Evolutionary conservation across 2,329 filamentous ascomycete genomes (phyloP), one percentile per base, ranked within the genome.

Genomic region (Cytospora piceicola): DNA sequence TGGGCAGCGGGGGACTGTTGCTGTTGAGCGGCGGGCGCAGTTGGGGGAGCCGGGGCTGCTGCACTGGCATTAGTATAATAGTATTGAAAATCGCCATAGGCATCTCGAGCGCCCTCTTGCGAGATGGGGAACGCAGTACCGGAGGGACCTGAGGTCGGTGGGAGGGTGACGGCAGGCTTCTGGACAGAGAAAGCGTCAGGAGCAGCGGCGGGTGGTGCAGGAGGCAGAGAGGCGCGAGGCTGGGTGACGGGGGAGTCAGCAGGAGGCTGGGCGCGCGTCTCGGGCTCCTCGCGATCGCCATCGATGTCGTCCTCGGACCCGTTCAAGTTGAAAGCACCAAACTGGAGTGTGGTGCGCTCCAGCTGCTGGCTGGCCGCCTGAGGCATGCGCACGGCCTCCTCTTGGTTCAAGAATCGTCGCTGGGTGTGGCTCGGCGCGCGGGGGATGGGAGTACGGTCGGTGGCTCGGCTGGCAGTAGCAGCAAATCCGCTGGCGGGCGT

Each of bases 301-400:
- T 98, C 95, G 69, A 97, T 92, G 73, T 97, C 94, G 62, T 93
- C 91, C 58, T 94, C 91, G 67, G 86, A 86, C 61, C 89, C 93
- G 75, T 92, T 94, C 73, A 99, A 79, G 74, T 90, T 96, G 83
- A 99, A 92, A 77, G 94, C 96, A 69, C 95, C 95, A 76, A 99
- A 99, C 76, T 98, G 94, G 58, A 99, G 93, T 58, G 94, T 91
- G 70, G 94, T 88, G 72, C 93, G 90, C 76, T 98, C 94, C 32
- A 99, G 91, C 61, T 95, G 94, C 71, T 95, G 93, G 81, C 97
- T 97, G 67, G 92, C 93, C 32, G 66, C 66, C 49, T 62, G 63
- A 55, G 95, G 95, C 94, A 99, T 97, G 70, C 97, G 93, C 51
- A 99, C 95, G 66, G 95, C 93, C 80, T 99, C 95, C 78, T 97